Conservation (phyloP, 2,329 filamentous ascomycete genomes). For the Dryadomyces sulphureus region DNA sequence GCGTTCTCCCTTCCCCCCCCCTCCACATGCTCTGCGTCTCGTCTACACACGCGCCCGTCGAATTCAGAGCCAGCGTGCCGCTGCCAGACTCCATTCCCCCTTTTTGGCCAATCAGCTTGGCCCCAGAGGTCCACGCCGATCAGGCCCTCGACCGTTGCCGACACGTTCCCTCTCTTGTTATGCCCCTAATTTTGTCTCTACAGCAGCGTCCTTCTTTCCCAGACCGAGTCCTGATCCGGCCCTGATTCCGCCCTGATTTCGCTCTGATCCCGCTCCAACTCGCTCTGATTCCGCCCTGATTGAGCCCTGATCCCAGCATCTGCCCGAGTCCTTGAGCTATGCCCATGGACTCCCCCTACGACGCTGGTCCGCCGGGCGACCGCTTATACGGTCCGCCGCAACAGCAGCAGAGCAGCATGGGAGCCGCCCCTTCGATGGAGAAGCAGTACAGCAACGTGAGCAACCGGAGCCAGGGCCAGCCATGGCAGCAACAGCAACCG, state of each 20-base stretch:
- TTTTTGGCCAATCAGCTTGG: background rate
- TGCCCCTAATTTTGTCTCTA: background rate
- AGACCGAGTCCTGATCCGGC: too few species aligned
- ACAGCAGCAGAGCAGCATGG: conserved; percentile 5
- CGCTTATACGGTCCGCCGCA: conserved; percentile 14
- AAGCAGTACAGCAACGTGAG: conserved; percentile 10
- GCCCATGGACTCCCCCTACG: conserved; percentile 32
- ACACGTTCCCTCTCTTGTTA: background rate
- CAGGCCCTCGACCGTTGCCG: background rate
- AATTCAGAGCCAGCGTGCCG: background rate
- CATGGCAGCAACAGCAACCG: conserved; percentile 12
- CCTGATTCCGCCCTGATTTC: too few species aligned
- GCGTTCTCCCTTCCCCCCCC: background rate
- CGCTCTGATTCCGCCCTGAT: too few species aligned
- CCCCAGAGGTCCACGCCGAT: background rate
- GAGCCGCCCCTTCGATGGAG: conserved; percentile 13
- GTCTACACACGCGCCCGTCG: too few species aligned
- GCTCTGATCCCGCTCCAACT: too few species aligned
- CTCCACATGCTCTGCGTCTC: too few species aligned
- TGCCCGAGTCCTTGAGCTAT: background rate
- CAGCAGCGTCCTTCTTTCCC: background rate
- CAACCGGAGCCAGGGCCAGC: conserved; percentile 6
- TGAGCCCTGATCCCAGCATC: too few species aligned
- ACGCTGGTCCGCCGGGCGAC: conserved; percentile 25
- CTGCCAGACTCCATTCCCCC: background rate